These are phyloP conservation scores for Cucumis hystrix DNA, from an alignment of 306 rosid genomes.

Conservation along the genomic window DNA sequence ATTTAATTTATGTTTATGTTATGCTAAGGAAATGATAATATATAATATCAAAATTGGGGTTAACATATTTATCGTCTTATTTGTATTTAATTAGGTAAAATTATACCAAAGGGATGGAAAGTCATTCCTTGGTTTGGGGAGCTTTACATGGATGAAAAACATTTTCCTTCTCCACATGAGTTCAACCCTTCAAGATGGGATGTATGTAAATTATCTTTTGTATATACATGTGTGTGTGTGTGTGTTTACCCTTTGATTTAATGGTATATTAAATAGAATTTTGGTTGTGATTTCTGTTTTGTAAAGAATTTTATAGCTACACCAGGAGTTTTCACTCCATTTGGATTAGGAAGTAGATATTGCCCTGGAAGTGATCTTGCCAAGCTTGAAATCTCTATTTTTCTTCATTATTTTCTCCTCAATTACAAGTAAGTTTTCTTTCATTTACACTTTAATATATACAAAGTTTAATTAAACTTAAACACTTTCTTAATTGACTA, in stretches of 20 bases:
- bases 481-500: not conserved
- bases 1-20: too few relatives aligned
- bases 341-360: not conserved
- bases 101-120: not conserved
- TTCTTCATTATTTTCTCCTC: conserved; percentile 1
- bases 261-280: too few relatives aligned
- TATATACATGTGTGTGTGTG: not conserved
- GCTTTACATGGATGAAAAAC: not conserved
- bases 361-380: not conserved
- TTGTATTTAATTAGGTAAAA: not conserved
- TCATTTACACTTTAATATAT: not conserved
- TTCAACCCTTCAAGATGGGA: conserved; percentile 6
- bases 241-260: too few relatives aligned
- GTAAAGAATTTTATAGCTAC: not conserved
- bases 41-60: too few relatives aligned
- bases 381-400: not conserved
- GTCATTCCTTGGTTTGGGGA: not conserved
- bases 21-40: not conserved
- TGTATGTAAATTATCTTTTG: not conserved
- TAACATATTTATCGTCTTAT: not conserved
- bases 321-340: not conserved
- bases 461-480: too few relatives aligned
- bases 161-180: not conserved
- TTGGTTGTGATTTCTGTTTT: not conserved
- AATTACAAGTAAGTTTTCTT: not conserved